Evolutionary conservation across 2,329 filamentous ascomycete species (phyloP).

Genomic region (Pseudogymnoascus sp.): DNA sequence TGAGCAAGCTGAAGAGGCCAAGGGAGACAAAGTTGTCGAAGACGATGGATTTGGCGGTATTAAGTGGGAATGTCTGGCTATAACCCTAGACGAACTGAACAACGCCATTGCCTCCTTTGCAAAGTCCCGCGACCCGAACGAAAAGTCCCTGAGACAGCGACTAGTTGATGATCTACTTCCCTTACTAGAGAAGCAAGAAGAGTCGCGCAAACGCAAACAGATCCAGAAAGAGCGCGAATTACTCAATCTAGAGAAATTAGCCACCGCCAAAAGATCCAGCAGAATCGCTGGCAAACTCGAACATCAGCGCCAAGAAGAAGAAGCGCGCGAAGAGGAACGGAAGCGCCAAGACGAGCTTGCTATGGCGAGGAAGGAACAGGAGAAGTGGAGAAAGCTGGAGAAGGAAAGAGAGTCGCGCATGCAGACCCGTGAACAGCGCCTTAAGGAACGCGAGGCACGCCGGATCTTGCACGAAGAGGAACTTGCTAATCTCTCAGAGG

Average conservation of each 20-base stretch:
- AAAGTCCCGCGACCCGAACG: constrained; percentile 74
- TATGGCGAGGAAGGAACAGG: constrained; percentile 59
- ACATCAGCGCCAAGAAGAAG: constrained; percentile 65
- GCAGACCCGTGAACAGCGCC: constrained; percentile 74
- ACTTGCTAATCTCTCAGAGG: constrained; percentile 68
- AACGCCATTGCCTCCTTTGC: constrained; percentile 62
- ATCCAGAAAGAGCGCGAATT: constrained; percentile 67
- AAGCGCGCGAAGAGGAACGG: constrained; percentile 61
- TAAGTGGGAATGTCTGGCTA: constrained; percentile 85
- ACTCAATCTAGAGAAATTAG: constrained; percentile 73
- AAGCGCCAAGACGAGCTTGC: constrained; percentile 57
- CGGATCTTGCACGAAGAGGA: constrained; percentile 80
- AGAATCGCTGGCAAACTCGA: constrained; percentile 77
- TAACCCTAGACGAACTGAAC: constrained; percentile 71
- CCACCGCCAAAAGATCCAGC: constrained; percentile 89
- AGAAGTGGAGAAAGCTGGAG: constrained; percentile 50
- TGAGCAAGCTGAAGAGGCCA: constrained; percentile 29
- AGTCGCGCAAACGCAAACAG: constrained; percentile 65
- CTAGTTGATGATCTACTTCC: constrained; percentile 75
- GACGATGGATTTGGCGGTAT: constrained; percentile 65
- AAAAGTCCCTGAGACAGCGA: constrained; percentile 66
- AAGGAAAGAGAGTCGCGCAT: constrained; percentile 71
- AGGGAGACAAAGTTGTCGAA: constrained; percentile 27
- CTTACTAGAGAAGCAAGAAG: constrained; percentile 69
- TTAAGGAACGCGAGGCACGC: constrained; percentile 77